Base-by-base conservation (phyloP, 2,329 filamentous ascomycete species). In the Clathrospora elynae region DNA sequence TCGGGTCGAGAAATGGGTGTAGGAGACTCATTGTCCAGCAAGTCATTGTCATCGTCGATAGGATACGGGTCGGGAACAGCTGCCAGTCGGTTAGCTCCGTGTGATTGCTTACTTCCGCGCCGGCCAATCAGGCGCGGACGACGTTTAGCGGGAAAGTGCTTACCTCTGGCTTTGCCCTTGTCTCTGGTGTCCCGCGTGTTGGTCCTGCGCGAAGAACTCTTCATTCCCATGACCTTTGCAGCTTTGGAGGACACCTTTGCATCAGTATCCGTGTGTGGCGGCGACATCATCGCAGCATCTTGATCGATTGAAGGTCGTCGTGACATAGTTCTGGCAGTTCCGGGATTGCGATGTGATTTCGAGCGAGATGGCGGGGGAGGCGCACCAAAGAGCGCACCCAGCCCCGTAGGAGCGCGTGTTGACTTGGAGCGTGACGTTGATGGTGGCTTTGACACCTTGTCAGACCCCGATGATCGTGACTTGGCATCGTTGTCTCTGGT, bases 381-480 rank as follows among this genome's bases (percentile, higher is more conserved):
- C 8, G 61, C 58, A 14, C 84, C 81, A 55, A 95, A 88, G 60
- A 84, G 73, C n/a, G 77, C 75, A 12, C 76, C 76, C 51, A 84
- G 75, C 34, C 83, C 86, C 53, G 80, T 86, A 53, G 80, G 76
- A 61, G 55, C 83, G 80, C 54, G 74, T 71, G 24, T 50, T 26
- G 81, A 72, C 49, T 81, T 82, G 6, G 78, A 73, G 61, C 68
- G 76, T 56, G 75, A 73, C 18, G 71, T 64, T 17, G 65, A 62
- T 16, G 51, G 48, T 17, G 53, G 43, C 46, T 78, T 80, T 36
- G 81, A 79, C 39, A 80, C 80, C 64, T 85, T 87, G 55, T 91
- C 90, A 13, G 87, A 90, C 9, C 79, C 79, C 13, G 87, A 91
- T 29, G 84, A 87, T 59, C 84, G 87, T 45, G 84, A 85, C 9